These are phyloP conservation scores for Periconia sp. DNA, from an alignment of 2,329 filamentous ascomycete genomes.

Conservation along the genomic window DNA sequence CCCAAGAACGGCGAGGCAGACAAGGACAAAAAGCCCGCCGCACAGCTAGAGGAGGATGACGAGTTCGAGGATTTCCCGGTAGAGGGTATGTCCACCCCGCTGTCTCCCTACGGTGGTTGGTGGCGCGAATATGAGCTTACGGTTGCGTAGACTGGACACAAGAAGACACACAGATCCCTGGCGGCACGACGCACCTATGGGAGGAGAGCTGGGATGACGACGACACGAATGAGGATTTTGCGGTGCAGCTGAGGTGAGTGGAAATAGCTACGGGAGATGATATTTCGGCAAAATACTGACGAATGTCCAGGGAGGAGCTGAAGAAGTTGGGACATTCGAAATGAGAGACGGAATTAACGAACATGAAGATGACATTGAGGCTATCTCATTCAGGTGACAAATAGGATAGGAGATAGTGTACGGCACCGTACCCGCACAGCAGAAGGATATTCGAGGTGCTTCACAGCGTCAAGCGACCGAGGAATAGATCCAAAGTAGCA, in stretches of 20 bases:
- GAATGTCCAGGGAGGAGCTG: constrained; percentile 75
- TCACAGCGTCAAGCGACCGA: too few relatives aligned
- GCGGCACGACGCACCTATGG: constrained; percentile 86
- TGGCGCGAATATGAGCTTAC: constrained; percentile 14
- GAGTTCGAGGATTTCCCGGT: constrained; percentile 99
- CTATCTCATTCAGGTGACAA: neutral
- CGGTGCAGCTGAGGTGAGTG: constrained; percentile 86
- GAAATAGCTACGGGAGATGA: too few relatives aligned
- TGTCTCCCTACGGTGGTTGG: neutral
- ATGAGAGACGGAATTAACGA: constrained; percentile 22
- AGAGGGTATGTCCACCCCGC: constrained; percentile 68
- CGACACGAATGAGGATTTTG: constrained; percentile 96
- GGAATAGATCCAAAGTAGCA: constrained; percentile 14
- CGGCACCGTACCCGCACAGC: too few relatives aligned
- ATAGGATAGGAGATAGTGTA: too few relatives aligned
- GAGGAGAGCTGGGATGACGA: constrained; percentile 99
- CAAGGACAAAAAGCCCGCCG: constrained; percentile 65
- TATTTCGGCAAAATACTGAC: too few relatives aligned
- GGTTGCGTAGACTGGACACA: constrained; percentile 75
- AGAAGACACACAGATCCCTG: constrained; percentile 85
- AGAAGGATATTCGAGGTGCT: too few relatives aligned
- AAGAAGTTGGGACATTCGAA: constrained; percentile 86
- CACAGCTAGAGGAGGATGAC: constrained; percentile 91
- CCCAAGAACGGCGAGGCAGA: constrained; percentile 52
- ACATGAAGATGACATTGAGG: neutral